A percentile compares a stretch with the other conserved stretches of the same genome.
These are phyloP conservation scores for Casuarina cunninghamiana DNA, from an alignment of 306 rosid genomes.

Conservation along the genomic window DNA sequence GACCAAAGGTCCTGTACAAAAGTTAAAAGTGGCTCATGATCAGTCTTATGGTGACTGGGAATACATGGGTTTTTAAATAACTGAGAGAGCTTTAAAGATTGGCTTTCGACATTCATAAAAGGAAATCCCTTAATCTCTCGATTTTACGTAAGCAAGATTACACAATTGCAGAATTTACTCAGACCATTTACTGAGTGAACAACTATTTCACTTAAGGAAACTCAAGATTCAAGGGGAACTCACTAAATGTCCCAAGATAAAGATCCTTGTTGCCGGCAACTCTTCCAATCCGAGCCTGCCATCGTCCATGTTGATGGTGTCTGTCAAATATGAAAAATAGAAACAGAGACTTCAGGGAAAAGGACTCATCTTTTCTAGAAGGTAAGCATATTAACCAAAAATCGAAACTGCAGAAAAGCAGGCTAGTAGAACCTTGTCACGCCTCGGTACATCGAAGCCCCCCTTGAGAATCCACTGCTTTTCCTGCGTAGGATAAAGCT, in stretches of 20 bases:
- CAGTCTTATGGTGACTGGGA: constrained; percentile 34
- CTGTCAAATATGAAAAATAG: constrained; percentile 44
- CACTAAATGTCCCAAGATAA: constrained; percentile 91
- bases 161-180: not conserved
- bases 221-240: constrained; percentile 32
- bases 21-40: constrained; percentile 28
- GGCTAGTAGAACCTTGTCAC: constrained; percentile 75
- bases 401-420: constrained; percentile 13
- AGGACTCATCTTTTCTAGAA: not conserved
- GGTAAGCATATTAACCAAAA: constrained; percentile 5
- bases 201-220: not conserved
- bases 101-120: constrained; percentile 30
- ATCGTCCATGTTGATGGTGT: constrained; percentile 95
- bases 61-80: constrained; percentile 22
- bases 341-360: constrained; percentile 15
- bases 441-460: constrained; percentile 91
- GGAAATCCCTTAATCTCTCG: constrained; percentile 22
- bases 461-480: constrained; percentile 95
- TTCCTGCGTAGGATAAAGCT: constrained; percentile 46
- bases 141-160: constrained; percentile 15
- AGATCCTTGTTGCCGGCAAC: constrained; percentile 96
- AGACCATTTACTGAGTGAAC: not conserved
- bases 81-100: constrained; percentile 31
- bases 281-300: constrained; percentile 96
- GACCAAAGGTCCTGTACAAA: constrained; percentile 23